A percentile compares a stretch with the other conserved stretches of the same genome.
phyloP scores from a whole-genome alignment of 2,329 filamentous ascomycete species.

The Ceratocystis colombiana region DNA sequence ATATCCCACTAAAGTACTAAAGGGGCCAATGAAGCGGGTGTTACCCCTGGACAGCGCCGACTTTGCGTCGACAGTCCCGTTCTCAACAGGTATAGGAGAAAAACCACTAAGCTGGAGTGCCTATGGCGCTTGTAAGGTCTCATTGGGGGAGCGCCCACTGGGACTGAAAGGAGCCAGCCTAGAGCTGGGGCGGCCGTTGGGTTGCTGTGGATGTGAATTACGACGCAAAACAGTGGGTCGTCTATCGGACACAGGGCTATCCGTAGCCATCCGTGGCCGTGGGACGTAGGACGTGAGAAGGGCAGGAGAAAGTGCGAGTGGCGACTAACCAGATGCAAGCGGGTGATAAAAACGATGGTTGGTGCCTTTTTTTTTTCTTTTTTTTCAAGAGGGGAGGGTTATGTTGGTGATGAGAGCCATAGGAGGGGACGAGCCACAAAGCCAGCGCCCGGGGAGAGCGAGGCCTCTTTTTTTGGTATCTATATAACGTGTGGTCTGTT shows the following conservation, averaged over 20 bases:
- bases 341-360: neutral
- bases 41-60: conserved; percentile 1
- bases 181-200: too few relatives aligned
- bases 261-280: conserved; percentile 1
- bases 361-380: neutral
- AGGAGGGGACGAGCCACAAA: neutral
- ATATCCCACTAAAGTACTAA: too few relatives aligned
- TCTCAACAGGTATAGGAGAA: too few relatives aligned
- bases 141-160: too few relatives aligned
- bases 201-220: too few relatives aligned
- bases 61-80: neutral
- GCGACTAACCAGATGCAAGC: conserved; percentile 2
- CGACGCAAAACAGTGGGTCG: neutral
- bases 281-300: neutral
- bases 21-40: too few relatives aligned
- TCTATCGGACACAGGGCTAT: neutral
- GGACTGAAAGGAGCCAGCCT: too few relatives aligned
- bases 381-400: neutral
- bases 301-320: neutral
- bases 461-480: neutral
- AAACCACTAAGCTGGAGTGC: too few relatives aligned
- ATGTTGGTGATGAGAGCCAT: neutral
- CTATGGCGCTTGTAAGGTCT: too few relatives aligned
- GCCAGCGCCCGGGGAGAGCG: neutral
- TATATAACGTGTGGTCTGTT: too few relatives aligned